These are phyloP conservation scores for Naganishia albida DNA, from an alignment of 1,284 basidiomycete species.

Conservation along the genomic window DNA sequence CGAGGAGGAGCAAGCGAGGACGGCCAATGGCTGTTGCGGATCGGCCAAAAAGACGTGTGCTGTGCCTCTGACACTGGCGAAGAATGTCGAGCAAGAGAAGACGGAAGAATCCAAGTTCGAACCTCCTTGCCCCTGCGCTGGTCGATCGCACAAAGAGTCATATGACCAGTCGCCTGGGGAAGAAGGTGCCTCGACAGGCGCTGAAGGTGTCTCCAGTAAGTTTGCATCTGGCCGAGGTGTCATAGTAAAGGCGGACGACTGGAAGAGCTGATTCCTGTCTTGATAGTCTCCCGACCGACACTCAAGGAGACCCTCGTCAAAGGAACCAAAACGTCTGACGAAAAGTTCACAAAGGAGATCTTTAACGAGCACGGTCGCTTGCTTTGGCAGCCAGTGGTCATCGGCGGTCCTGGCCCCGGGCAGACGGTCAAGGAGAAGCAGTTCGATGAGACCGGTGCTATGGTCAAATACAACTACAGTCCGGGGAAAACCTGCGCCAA, in stretches of 20 bases:
- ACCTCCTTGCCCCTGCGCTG: too few species aligned
- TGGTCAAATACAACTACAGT: too few species aligned
- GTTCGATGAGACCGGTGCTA: too few species aligned
- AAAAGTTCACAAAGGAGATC: background rate
- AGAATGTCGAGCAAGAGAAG: background rate
- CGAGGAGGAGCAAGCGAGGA: background rate
- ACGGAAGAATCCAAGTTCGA: background rate
- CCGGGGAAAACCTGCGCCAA: background rate
- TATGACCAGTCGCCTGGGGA: too few species aligned
- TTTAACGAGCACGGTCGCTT: constrained; percentile 4
- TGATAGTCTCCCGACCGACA: background rate
- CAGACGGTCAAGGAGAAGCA: background rate
- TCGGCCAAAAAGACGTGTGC: background rate
- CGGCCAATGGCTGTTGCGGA: background rate
- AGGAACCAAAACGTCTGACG: background rate
- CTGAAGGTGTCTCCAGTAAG: too few species aligned
- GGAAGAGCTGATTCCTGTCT: too few species aligned
- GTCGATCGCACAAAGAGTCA: too few species aligned
- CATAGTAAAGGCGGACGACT: too few species aligned
- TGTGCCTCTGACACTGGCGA: background rate
- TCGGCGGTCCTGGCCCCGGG: background rate
- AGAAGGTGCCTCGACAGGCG: too few species aligned
- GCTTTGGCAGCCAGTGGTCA: background rate
- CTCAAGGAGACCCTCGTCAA: background rate
- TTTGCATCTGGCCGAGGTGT: too few species aligned